phyloP scores from a whole-genome alignment of 1,284 basidiomycete genomes.

The Earliella scabrosa region DNA sequence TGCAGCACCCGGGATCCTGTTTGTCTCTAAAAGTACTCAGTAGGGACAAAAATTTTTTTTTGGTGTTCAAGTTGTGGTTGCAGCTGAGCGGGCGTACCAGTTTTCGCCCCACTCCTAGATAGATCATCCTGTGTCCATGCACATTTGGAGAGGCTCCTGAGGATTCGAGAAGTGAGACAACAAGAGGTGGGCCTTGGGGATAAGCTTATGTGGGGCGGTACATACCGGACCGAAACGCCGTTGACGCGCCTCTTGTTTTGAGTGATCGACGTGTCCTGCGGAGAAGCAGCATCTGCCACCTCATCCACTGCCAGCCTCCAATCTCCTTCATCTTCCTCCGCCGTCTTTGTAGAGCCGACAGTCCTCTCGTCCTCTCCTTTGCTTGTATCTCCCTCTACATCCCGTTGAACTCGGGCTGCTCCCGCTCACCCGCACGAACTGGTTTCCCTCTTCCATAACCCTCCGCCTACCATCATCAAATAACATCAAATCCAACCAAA shows the following conservation, averaged over 20 bases:
- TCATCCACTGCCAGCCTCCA: background rate
- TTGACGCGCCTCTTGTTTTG: background rate
- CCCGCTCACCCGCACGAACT: background rate
- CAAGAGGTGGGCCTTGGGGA: too few relatives aligned
- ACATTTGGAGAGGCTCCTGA: too few relatives aligned
- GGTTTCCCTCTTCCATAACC: constrained; percentile 1
- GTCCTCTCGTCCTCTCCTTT: background rate
- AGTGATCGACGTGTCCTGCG: background rate
- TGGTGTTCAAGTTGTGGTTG: too few relatives aligned
- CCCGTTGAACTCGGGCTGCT: constrained; percentile 18
- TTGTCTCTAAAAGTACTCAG: too few relatives aligned
- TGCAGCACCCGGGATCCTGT: too few relatives aligned
- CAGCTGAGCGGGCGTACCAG: too few relatives aligned
- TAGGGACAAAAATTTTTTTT: too few relatives aligned
- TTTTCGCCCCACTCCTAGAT: too few relatives aligned
- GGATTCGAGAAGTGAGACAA: too few relatives aligned
- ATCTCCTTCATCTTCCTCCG: background rate
- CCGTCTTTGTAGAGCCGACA: background rate
- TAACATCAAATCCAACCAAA: background rate
- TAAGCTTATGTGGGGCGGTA: too few relatives aligned
- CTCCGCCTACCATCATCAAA: background rate
- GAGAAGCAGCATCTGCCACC: background rate
- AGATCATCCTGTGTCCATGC: too few relatives aligned
- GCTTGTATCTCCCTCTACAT: constrained; percentile 4
- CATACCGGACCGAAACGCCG: background rate